Base-by-base conservation (phyloP, 192 early-diverging fungal species). In the Backusella australiensis region DNA sequence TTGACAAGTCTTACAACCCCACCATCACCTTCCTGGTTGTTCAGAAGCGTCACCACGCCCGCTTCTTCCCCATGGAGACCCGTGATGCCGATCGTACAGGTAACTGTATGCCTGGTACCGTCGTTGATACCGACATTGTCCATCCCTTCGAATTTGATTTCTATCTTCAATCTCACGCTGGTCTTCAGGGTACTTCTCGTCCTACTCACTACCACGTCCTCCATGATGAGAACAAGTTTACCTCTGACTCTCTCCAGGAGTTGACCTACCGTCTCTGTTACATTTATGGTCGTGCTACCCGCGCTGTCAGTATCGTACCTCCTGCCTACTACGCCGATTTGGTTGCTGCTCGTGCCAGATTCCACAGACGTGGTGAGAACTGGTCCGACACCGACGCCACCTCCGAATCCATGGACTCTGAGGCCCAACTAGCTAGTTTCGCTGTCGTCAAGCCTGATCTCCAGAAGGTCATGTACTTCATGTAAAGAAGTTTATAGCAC, bases 271-370 rank as follows among this genome's bases (percentile, higher is more conserved):
- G 91, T 7, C 86, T 98, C 46, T 98, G 96, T 81, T 97, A 96
- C 75, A 84, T 95, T 36, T 99, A 95, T 83, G 93, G 92, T 56
- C 89, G 95, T 69, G 93, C 94, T 53, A 97, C 96, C 0, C 91
- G 96, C 35, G 90, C 92, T 0, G 96, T 99, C 9, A 93, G 93
- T 6, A 91, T 98, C 5, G 89, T 91, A 0, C 95, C 96, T 6
- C 94, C 98, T 0, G 95, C 93, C 14, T 99, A 98, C 87, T 97
- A 98, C 75, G 96, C 96, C 7, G 93, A 99, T 81, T 81, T 97
- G n/a, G 91, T 97, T 1, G 94, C 94, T 17, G 91, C 91, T 26
- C 88, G 96, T 15, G 97, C 94, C 1, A 89, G 95, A 65, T 96
- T 94, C 90, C 96, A 98, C 76, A 82, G 88, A 17, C 84, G 83